A percentile compares a stretch with the other conserved stretches of the same genome.
phyloP scores from a whole-genome alignment of 768 basidiomycete genomes.

The Mycena indigotica region DNA sequence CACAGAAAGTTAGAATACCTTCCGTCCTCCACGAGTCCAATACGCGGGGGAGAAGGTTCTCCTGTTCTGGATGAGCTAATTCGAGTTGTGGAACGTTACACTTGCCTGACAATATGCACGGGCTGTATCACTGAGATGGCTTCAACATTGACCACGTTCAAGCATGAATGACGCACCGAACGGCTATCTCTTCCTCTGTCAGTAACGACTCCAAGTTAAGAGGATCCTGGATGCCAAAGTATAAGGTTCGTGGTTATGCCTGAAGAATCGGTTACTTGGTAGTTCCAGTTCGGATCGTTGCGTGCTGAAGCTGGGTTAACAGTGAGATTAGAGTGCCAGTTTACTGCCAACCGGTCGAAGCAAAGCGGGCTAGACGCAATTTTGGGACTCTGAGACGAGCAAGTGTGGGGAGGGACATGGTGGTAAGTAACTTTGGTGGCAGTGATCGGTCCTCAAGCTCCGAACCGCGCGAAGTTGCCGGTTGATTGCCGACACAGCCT shows the following conservation, averaged over 20 bases:
- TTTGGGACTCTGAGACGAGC: background rate
- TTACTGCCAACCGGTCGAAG: background rate
- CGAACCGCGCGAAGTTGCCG: background rate
- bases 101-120: conserved; percentile 77
- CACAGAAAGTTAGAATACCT: conserved; percentile 44
- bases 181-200: conserved; percentile 87
- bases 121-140: conserved; percentile 68
- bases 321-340: background rate
- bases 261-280: background rate
- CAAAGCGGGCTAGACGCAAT: background rate
- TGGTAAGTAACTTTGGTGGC: too few species aligned
- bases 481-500: background rate
- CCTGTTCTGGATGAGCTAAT: conserved; percentile 45
- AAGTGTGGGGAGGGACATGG: background rate
- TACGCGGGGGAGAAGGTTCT: conserved; percentile 85
- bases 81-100: background rate
- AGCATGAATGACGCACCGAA: conserved; percentile 56
- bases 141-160: conserved; percentile 8
- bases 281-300: background rate
- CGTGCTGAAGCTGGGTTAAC: background rate
- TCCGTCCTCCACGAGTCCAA: conserved; percentile 87
- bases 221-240: conserved; percentile 65
- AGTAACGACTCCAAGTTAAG: conserved; percentile 76
- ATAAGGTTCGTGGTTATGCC: background rate
- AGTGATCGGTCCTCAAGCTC: background rate